Conservation (phyloP, 31 red algal species). For the Asparagopsis taxiformis region DNA sequence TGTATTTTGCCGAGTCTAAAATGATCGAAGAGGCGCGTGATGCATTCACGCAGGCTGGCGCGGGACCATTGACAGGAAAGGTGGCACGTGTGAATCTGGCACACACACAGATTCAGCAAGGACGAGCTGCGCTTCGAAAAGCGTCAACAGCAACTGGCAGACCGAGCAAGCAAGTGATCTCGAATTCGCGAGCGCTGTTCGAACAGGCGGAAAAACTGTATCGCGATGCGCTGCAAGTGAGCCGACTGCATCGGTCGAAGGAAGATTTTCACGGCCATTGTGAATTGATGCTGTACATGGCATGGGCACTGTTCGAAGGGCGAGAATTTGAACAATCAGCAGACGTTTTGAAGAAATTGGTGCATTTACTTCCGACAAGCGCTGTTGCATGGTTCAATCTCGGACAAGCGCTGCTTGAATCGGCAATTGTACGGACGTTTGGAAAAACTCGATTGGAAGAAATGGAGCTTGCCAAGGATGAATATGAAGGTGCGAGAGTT, state of each 20-base stretch:
- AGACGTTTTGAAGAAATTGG: slow-evolving; percentile 34
- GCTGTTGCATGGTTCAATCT: slow-evolving; percentile 59
- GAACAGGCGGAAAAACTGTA: slow-evolving; percentile 62
- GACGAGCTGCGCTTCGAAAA: slow-evolving; percentile 35
- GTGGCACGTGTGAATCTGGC: slow-evolving; percentile 61
- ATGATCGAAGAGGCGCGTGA: slow-evolving; percentile 43
- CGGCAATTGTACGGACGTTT: slow-evolving; percentile 13
- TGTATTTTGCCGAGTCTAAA: slow-evolving; percentile 63
- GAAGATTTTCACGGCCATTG: slow-evolving; percentile 22
- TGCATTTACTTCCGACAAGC: slow-evolving; percentile 23
- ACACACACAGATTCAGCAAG: slow-evolving; percentile 50
- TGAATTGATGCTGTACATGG: slow-evolving; percentile 48
- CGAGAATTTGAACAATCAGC: slow-evolving; percentile 38
- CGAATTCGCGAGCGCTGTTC: slow-evolving; percentile 32
- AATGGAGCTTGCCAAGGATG: slow-evolving; percentile 37
- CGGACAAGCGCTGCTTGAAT: slow-evolving; percentile 45
- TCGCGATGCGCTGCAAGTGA: slow-evolving; percentile 35
- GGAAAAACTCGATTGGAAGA: slow-evolving; percentile 15
- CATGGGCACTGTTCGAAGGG: slow-evolving; percentile 48
- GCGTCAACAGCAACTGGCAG: slow-evolving; percentile 37
- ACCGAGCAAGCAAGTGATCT: slow-evolving; percentile 12
- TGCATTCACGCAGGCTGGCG: slow-evolving; percentile 48
- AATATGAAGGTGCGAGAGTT: slow-evolving; percentile 36
- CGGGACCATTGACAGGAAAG: slow-evolving; percentile 25
- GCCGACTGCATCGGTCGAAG: slow-evolving; percentile 2